Percentiles rank a stretch among this genome's conserved stretches.
Evolutionary conservation across 768 basidiomycete genomes (phyloP).

Genomic region (Russula lepida): DNA sequence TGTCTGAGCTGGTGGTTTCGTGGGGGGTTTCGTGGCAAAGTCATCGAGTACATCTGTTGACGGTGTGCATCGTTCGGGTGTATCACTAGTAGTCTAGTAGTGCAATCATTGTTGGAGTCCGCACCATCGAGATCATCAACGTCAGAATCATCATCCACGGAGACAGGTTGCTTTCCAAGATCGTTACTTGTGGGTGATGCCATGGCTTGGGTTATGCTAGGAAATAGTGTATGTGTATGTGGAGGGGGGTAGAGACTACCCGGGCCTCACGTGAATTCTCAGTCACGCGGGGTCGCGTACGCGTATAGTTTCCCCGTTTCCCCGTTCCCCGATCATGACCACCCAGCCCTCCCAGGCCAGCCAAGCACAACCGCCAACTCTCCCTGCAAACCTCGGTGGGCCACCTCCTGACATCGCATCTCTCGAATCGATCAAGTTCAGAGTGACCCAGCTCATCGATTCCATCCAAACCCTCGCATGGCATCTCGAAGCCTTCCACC

Average conservation of each 20-base stretch:
- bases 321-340: too few relatives aligned
- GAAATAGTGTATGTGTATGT: neutral
- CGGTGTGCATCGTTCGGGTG: constrained; percentile 1
- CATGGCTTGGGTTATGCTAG: neutral
- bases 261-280: constrained; percentile 11
- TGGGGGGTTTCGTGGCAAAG: constrained; percentile 27
- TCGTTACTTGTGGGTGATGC: neutral
- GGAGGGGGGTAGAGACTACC: neutral
- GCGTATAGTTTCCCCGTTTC: too few relatives aligned
- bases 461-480: constrained; percentile 58
- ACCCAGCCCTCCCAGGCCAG: neutral
- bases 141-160: constrained; percentile 40
- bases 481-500: constrained; percentile 57
- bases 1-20: constrained; percentile 19
- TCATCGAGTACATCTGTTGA: constrained; percentile 42
- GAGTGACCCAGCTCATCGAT: constrained; percentile 71
- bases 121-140: constrained; percentile 61
- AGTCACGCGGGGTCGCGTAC: neutral
- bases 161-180: constrained; percentile 2
- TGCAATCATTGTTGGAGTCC: constrained; percentile 7
- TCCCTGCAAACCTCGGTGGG: constrained; percentile 5
- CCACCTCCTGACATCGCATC: constrained; percentile 9
- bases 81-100: neutral
- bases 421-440: constrained; percentile 70
- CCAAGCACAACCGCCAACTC: neutral